Conservation (phyloP, 805 yeast species). For the Pichia pseudocactophila region DNA sequence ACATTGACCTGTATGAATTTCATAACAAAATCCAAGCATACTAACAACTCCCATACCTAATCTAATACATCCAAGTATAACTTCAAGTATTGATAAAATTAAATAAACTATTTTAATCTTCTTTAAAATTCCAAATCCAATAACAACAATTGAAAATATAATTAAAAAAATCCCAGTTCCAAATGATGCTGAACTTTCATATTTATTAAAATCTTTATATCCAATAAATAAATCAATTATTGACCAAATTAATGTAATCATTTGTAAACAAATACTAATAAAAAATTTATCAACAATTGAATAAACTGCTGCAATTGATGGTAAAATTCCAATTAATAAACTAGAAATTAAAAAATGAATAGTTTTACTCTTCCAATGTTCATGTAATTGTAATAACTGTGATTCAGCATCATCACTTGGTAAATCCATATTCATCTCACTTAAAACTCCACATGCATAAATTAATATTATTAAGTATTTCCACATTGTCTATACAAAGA, state of each 20-base stretch:
- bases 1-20: constrained; percentile 83
- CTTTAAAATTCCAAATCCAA: constrained; percentile 46
- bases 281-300: constrained; percentile 46
- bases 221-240: constrained; percentile 48
- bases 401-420: constrained; percentile 15
- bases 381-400: constrained; percentile 9
- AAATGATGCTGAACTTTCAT: constrained; percentile 58
- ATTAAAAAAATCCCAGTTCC: constrained; percentile 62
- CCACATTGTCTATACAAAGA: constrained; percentile 21
- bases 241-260: constrained; percentile 40
- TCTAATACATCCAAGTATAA: constrained; percentile 68
- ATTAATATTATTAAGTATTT: background rate
- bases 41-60: constrained; percentile 76
- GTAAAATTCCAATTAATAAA: constrained; percentile 38
- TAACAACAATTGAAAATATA: constrained; percentile 35
- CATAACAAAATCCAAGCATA: constrained; percentile 80
- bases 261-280: constrained; percentile 38
- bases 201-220: constrained; percentile 57
- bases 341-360: constrained; percentile 59
- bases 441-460: background rate
- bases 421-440: constrained; percentile 16
- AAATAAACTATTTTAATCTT: constrained; percentile 31
- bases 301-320: constrained; percentile 46
- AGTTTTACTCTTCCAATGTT: constrained; percentile 34
- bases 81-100: constrained; percentile 36